Evolutionary conservation across 805 yeast species (phyloP), one percentile per base, ranked within the genome.

Genomic region (Candida peoriensis): DNA sequence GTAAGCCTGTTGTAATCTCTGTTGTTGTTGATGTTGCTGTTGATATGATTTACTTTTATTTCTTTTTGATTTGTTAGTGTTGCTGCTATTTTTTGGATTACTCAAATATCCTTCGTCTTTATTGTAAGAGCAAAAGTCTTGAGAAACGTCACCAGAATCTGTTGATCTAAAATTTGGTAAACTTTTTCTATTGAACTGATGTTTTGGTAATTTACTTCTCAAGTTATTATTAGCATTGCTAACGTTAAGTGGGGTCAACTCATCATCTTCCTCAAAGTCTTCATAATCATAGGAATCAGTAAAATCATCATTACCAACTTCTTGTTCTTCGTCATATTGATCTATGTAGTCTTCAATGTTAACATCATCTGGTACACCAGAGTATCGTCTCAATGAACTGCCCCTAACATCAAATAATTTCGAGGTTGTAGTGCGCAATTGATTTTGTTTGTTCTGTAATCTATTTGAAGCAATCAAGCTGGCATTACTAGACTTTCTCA

Each of bases 391-490:
- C 6, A 86, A 76, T 30, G 78, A 82, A 0, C 81, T 74, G 1
- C 86, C 88, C 46, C 76, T 80, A 10, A 76, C 72, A 47, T 82
- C 90, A 55, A 83, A 82, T 6, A 82, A 59, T 42, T 79, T 78
- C 1, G 88, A 80, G 0, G 88, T 79, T 2, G 87, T 81, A 3
- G 88, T 76, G 26, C 83, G 57, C 29, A 77, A 58, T 33, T 70
- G 76, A 29, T 43, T 43, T 20, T 32, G 36, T 8, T 30, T 33
- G 5, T 15, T 21, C 19, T 16, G 29, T 14, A 14, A 11, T 11
- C 16, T 20, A 7, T 30, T 43, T 8, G 34, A 18, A 8, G 37
- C 28, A 16, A 34, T 8, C 5, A 41, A 14, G 18, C 45, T 41
- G 1, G 38, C 9, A 8, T 34, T 35, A 14, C 53, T 52, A 12